Percentiles rank a stretch among this genome's conserved stretches.
Evolutionary conservation across 2,329 filamentous ascomycete species (phyloP).

Genomic region (Trichoderma cornu-damae): DNA sequence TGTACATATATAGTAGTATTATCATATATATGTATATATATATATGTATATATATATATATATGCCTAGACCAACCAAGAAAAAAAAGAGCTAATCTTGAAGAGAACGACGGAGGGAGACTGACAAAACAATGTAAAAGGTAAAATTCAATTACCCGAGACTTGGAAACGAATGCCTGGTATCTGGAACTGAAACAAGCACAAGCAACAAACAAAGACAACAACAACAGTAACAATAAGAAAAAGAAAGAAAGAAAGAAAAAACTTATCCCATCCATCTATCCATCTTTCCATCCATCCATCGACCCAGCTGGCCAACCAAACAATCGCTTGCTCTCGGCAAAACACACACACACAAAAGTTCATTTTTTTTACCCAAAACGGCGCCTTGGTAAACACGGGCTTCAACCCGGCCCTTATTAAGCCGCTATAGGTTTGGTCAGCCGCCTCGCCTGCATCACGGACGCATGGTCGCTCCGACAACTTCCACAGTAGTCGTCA

Average conservation of each 20-base stretch:
- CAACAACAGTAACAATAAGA: too few species aligned
- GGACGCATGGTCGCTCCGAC: conserved; percentile 40
- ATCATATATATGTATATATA: too few species aligned
- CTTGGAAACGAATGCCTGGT: not conserved
- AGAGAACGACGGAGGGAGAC: too few species aligned
- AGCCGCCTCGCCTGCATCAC: conserved; percentile 32
- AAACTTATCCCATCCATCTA: too few species aligned
- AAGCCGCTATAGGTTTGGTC: conserved; percentile 21
- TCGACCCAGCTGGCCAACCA: not conserved
- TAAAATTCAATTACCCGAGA: not conserved
- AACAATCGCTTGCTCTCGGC: conserved; percentile 10
- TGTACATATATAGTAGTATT: too few species aligned
- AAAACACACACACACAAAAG: not conserved
- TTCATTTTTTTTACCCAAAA: conserved; percentile 2
- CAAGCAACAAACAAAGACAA: not conserved
- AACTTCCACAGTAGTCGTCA: conserved; percentile 53
- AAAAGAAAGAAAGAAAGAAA: too few species aligned
- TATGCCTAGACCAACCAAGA: too few species aligned
- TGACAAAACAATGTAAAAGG: not conserved
- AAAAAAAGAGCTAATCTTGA: too few species aligned
- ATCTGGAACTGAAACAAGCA: too few species aligned
- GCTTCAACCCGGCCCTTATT: not conserved
- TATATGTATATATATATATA: too few species aligned
- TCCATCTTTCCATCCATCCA: not conserved
- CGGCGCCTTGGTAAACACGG: not conserved